Evolutionary conservation across 805 yeast species (phyloP), one percentile per base, ranked within the genome.

Genomic region (Blastobotrys robertii): DNA sequence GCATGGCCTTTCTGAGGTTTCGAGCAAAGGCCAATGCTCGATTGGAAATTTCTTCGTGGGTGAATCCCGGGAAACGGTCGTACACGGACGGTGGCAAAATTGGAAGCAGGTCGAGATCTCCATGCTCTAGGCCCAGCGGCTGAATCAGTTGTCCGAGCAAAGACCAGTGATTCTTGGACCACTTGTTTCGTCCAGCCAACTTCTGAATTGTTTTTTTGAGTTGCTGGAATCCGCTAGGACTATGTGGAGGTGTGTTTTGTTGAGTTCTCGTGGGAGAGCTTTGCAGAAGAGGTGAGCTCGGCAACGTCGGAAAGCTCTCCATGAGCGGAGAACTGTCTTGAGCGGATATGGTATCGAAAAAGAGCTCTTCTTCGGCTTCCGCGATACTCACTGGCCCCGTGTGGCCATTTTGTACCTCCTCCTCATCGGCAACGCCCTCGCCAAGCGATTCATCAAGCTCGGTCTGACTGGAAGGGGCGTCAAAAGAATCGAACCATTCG

Each of bases 21-120:
- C 49, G 37, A 5, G 46, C 44, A 10, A 47, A 11, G 5, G 50
- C 47, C 30, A 47, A 34, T 3, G 50, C 50, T 14, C 50, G 37
- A 8, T 45, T 40, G 25, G 32, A 15, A 15, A 47, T 35, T 34
- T 47, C 46, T n/a, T 34, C 29, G 10, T 6, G 15, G 2, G 41
- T 19, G 31, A 47, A 47, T 29, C 36, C 40, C 16, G 37, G 32
- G 12, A 46, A 43, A 12, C 28, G 35, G 10, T 33, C 37, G 1
- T 41, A 13, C 10, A 46, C 38, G 11, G 37, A 38, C 2, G 15
- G n/a, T 4, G 49, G 47, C 8, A 46, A 42, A 3, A 29, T 25
- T 2, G 48, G 47, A n/a, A 47, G 40, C 34, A 13, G 12, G 31
- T 39, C 30, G 10, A 44, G 34, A 31, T 46, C 44, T 4, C 10